Base-by-base conservation (phyloP, 352 stramenopile species). In the Phytophthora syringae region DNA sequence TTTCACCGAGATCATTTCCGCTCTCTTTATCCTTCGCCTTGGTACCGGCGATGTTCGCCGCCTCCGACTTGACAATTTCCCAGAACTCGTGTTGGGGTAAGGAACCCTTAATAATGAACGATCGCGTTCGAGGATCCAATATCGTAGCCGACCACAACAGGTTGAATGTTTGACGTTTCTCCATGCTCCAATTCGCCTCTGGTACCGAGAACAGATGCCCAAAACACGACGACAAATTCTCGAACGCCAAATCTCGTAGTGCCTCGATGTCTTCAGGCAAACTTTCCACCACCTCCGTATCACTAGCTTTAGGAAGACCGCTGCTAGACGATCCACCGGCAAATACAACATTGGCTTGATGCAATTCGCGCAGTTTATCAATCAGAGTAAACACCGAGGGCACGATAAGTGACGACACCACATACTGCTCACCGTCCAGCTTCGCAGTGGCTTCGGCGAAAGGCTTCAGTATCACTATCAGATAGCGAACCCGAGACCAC, bases 91-190 rank as follows among this genome's bases (percentile, higher is more conserved):
- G 47, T 48, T 82, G 73, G 1, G 72, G 61, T 20, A 93, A 44
- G 40, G 84, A 73, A 11, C 82, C 84, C 27, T 93, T 93, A 50
- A 93, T 83, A 45, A 93, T 88, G 32, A 93, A 90, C 7, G 82
- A 74, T 0, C 82, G 77, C n/a, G 84, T 93, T 3, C 84, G 82
- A 40, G 84, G 84, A 47, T 93, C 84, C 34, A 93, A 54, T 47
- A 93, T 72, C 7, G 84, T 93, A 27, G 84, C 80, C 2, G 69
- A 82, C 84, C 84, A 93, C 22, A 91, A 52, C 13, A 83, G 58
- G 25, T 90, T 86, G 52, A 93, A 93, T 7, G 72, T 89, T 44
- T 75, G 66, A 2, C 72, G 79, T 43, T 86, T 86, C 12, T 74
- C 52, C 24, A 36, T 34, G 1, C 51, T 64, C 84, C 82, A 91